Evolutionary conservation across 768 basidiomycete species (phyloP).

Genomic region (Amanita rubescens): DNA sequence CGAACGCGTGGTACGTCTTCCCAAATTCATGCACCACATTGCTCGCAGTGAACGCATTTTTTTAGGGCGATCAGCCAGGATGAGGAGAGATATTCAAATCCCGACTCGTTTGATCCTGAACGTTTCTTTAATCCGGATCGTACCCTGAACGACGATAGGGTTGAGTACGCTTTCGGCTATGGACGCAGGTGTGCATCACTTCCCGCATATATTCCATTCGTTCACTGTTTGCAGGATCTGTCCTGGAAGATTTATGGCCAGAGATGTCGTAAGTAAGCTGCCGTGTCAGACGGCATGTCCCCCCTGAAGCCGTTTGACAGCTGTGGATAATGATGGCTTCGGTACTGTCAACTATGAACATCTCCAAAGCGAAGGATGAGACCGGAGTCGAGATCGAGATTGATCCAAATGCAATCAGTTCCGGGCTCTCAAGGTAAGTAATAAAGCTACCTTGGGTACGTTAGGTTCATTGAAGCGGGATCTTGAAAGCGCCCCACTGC

Average conservation of each 20-base stretch:
- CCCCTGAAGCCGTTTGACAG: background rate
- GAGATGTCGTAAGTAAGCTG: conserved; percentile 7
- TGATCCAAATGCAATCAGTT: background rate
- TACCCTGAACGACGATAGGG: conserved; percentile 12
- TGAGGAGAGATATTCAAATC: conserved; percentile 21
- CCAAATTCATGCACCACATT: background rate
- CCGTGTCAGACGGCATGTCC: background rate
- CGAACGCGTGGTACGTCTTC: conserved; percentile 15
- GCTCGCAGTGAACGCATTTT: background rate
- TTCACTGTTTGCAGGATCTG: conserved; percentile 12
- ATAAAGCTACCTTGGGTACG: too few relatives aligned
- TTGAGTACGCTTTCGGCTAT: conserved; percentile 24
- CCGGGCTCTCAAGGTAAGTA: background rate
- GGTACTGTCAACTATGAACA: conserved; percentile 22
- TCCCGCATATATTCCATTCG: background rate
- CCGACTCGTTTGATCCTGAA: conserved; percentile 18
- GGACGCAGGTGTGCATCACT: conserved; percentile 21
- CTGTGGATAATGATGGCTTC: conserved; percentile 18
- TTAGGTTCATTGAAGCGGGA: too few relatives aligned
- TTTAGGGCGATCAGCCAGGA: conserved; percentile 21
- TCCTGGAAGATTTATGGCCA: conserved; percentile 22
- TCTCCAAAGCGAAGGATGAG: conserved; percentile 19
- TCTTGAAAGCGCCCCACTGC: background rate
- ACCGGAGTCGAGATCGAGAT: conserved; percentile 19
- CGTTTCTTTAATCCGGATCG: conserved; percentile 21